A percentile compares a stretch with the other conserved stretches of the same genome.
These are phyloP conservation scores for Colletotrichum spinosum DNA, from an alignment of 2,329 filamentous ascomycete species.

Conservation along the genomic window DNA sequence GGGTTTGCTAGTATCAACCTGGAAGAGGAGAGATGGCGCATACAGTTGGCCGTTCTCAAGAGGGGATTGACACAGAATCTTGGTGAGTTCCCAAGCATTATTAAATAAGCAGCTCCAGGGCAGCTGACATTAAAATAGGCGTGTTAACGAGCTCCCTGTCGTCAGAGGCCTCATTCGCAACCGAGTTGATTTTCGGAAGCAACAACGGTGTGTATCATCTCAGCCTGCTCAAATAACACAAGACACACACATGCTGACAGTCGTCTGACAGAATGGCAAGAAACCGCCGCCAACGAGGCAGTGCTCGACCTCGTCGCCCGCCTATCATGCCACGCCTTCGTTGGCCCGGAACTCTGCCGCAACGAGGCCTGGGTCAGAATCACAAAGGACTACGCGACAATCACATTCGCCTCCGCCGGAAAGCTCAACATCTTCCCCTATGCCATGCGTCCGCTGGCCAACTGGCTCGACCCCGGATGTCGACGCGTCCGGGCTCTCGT, in stretches of 20 bases:
- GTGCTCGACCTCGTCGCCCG: conserved; percentile 54
- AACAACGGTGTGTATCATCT: not conserved
- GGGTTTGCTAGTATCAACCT: conserved; percentile 1
- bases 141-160: not conserved
- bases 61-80: conserved; percentile 8
- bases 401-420: conserved; percentile 49
- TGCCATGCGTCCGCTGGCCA: conserved; percentile 53
- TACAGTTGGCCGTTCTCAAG: not conserved
- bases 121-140: not conserved
- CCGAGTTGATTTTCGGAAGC: conserved; percentile 1
- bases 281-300: not conserved
- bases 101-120: not conserved
- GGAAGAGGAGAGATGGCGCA: not conserved
- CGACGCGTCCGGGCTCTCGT: conserved; percentile 49
- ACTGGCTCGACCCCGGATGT: conserved; percentile 56
- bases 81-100: not conserved
- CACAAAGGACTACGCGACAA: conserved; percentile 53
- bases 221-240: not conserved
- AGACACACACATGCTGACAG: not conserved
- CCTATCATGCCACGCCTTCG: conserved; percentile 61
- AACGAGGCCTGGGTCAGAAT: conserved; percentile 60
- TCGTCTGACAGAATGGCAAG: conserved; percentile 40
- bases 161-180: conserved; percentile 3
- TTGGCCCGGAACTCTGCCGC: conserved; percentile 57
- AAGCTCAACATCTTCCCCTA: conserved; percentile 53